These are phyloP conservation scores for Ascocoryne sarcoides DNA, from an alignment of 2,329 filamentous ascomycete species.

Conservation along the genomic window DNA sequence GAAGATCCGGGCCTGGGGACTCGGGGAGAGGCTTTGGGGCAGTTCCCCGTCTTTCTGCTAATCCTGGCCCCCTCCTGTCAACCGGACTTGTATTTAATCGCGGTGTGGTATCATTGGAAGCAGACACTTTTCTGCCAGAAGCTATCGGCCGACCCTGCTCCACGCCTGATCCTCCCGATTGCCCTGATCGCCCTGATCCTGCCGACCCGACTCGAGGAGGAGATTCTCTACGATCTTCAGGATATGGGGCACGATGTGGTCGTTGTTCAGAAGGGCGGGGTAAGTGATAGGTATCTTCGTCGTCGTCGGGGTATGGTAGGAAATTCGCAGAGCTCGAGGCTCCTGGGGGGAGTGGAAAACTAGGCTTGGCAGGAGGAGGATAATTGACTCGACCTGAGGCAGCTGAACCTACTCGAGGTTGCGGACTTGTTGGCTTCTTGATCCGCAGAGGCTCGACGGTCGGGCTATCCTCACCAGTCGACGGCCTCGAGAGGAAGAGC, in stretches of 20 bases:
- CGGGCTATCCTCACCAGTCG: slow-evolving; percentile 53
- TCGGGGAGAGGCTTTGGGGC: slow-evolving; percentile 75
- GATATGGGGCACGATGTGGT: slow-evolving; percentile 29
- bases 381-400: slow-evolving; percentile 38
- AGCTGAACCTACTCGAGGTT: slow-evolving; percentile 33
- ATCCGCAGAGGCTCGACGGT: slow-evolving; percentile 79
- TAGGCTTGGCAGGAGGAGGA: slow-evolving; percentile 42
- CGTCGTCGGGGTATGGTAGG: slow-evolving; percentile 66
- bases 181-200: too few species aligned
- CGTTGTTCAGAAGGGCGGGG: slow-evolving; percentile 27
- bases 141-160: slow-evolving; percentile 13
- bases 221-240: slow-evolving; percentile 23
- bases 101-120: slow-evolving; percentile 27
- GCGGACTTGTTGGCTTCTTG: slow-evolving; percentile 65
- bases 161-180: slow-evolving; percentile 15
- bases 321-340: slow-evolving; percentile 61
- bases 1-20: slow-evolving; percentile 66
- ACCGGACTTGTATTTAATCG: slow-evolving; percentile 32
- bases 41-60: slow-evolving; percentile 78
- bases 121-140: slow-evolving; percentile 11
- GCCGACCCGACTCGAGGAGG: slow-evolving; percentile 17
- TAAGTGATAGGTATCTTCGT: slow-evolving; percentile 34
- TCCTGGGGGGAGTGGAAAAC: slow-evolving; percentile 57
- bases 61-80: slow-evolving; percentile 50
- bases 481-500: slow-evolving; percentile 61